Percentiles rank a stretch among this genome's conserved stretches.
Evolutionary conservation across 495 filamentous ascomycete species (phyloP).

Genomic region (Neurospora sp.): DNA sequence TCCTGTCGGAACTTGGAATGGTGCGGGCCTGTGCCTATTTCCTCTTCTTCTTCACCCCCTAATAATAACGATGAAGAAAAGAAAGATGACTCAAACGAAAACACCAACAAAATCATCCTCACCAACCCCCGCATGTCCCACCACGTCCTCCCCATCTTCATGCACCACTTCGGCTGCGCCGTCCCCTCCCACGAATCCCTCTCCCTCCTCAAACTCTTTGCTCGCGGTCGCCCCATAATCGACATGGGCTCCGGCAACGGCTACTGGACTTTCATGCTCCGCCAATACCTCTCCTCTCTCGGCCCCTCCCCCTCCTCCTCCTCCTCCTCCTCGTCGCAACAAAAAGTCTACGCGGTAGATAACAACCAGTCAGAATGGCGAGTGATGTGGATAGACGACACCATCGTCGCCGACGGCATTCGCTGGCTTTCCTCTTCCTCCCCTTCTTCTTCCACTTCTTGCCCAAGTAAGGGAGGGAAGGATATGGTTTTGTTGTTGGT

Average conservation of each 20-base stretch:
- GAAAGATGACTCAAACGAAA: no score
- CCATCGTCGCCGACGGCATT: constrained; percentile 36
- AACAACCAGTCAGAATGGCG: constrained; percentile 45
- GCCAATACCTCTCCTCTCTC: constrained; percentile 27
- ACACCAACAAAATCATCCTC: constrained; percentile 7
- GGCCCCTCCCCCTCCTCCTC: constrained; percentile 6
- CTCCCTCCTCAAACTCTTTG: constrained; percentile 35
- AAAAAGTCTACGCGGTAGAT: constrained; percentile 31
- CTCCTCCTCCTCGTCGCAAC: background rate
- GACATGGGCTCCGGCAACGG: constrained; percentile 47
- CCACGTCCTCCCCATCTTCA: constrained; percentile 50
- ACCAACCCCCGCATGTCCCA: constrained; percentile 30
- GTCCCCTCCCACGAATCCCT: constrained; percentile 47
- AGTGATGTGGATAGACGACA: constrained; percentile 50
- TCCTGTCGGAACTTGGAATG: constrained; percentile 35
- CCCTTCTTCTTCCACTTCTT: no score
- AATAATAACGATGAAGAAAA: background rate
- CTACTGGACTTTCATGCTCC: constrained; percentile 54
- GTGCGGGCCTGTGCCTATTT: constrained; percentile 35
- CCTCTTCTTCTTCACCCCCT: constrained; percentile 2
- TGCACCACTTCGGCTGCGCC: constrained; percentile 59
- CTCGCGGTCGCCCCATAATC: constrained; percentile 28
- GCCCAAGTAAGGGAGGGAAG: constrained; percentile 18
- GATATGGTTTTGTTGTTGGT: constrained; percentile 47
- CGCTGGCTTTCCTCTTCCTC: constrained; percentile 30